A percentile compares a stretch with the other conserved stretches of the same genome.
phyloP scores from a whole-genome alignment of 129 eudicot species.

The Solidago caesia region DNA sequence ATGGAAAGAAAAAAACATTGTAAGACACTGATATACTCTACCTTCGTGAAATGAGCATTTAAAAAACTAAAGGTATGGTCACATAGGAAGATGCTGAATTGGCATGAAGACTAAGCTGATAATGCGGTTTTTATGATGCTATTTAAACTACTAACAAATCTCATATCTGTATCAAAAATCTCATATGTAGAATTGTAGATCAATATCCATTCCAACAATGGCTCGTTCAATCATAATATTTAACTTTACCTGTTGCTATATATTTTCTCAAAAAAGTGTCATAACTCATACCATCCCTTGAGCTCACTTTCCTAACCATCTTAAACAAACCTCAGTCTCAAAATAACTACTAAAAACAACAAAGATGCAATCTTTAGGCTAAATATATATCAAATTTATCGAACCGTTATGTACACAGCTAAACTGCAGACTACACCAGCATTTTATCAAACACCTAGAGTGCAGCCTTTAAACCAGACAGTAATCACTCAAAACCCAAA shows the following conservation, averaged over 20 bases:
- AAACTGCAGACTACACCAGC: not conserved
- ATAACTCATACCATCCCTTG: not conserved
- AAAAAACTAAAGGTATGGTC: not conserved
- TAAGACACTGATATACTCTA: not conserved
- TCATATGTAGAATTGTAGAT: too few species aligned
- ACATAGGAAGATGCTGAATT: not conserved
- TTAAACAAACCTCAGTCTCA: not conserved
- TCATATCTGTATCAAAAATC: not conserved
- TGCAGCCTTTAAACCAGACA: not conserved
- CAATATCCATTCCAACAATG: too few species aligned
- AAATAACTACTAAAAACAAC: not conserved
- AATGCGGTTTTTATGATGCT: not conserved
- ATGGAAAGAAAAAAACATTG: not conserved
- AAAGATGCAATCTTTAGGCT: too few species aligned
- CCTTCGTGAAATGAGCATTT: not conserved
- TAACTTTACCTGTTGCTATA: not conserved
- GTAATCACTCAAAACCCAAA: not conserved
- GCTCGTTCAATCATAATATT: not conserved
- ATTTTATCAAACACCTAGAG: constrained; percentile 31
- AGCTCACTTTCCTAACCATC: not conserved
- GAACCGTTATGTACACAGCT: too few species aligned
- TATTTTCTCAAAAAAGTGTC: constrained; percentile 4
- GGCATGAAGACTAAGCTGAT: not conserved
- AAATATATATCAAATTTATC: too few species aligned
- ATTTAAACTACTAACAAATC: not conserved